Percentiles rank a stretch among this genome's conserved stretches.
phyloP scores from a whole-genome alignment of 495 filamentous ascomycete species.

The Chaetomium cochliodes region DNA sequence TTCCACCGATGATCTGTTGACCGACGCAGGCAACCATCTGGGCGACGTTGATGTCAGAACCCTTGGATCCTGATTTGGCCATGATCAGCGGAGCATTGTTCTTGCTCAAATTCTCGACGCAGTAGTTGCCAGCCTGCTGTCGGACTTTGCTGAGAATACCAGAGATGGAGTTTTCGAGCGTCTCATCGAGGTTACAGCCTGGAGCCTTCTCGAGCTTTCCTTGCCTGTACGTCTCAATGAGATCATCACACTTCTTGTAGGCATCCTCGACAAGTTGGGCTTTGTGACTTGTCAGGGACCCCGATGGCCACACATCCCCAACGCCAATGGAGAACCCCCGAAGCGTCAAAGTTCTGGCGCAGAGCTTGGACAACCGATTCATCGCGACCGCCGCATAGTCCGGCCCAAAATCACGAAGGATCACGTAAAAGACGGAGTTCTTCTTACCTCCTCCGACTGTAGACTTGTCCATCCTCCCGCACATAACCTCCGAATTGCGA shows the following conservation, averaged over 20 bases:
- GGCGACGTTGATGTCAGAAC: constrained; percentile 95
- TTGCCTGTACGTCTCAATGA: constrained; percentile 77
- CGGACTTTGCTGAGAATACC: constrained; percentile 89
- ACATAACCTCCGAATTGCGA: constrained; percentile 97
- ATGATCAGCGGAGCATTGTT: constrained; percentile 95
- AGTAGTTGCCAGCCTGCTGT: constrained; percentile 84
- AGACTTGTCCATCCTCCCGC: constrained; percentile 95
- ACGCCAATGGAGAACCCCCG: constrained; percentile 97
- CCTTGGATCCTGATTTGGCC: constrained; percentile 94
- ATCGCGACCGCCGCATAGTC: constrained; percentile 85
- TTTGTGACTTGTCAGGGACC: constrained; percentile 65
- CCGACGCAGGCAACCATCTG: constrained; percentile 98
- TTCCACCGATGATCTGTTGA: constrained; percentile 93
- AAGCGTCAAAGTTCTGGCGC: constrained; percentile 81
- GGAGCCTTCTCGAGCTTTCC: constrained; percentile 78
- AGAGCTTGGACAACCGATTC: constrained; percentile 90
- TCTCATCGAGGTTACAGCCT: constrained; percentile 87
- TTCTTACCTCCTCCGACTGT: constrained; percentile 96
- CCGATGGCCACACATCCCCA: constrained; percentile 83
- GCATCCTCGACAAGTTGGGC: constrained; percentile 71
- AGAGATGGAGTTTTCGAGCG: constrained; percentile 85
- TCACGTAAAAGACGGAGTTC: constrained; percentile 94
- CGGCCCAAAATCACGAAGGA: constrained; percentile 89
- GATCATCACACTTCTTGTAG: constrained; percentile 74
- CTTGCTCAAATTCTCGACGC: constrained; percentile 82